Conservation (phyloP, 768 basidiomycete genomes). For the Suillus plorans region DNA sequence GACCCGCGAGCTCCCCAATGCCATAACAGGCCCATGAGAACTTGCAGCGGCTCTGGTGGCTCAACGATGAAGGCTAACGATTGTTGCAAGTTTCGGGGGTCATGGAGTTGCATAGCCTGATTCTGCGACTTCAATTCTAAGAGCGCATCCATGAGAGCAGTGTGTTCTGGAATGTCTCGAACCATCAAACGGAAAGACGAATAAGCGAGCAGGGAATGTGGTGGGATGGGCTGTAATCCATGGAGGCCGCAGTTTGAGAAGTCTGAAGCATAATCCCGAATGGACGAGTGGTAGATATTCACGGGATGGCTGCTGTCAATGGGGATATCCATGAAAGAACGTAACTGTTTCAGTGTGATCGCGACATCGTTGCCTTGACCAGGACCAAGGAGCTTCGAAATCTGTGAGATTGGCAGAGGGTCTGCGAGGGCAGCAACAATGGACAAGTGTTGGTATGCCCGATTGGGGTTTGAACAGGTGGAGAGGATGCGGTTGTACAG, state of each 20-base stretch:
- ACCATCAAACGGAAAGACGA: neutral
- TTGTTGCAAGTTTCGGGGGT: neutral
- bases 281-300: neutral
- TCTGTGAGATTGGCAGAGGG: neutral
- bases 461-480: neutral
- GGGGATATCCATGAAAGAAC: neutral
- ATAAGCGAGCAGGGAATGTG: neutral
- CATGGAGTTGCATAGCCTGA: neutral
- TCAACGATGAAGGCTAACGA: neutral
- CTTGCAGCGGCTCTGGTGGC: neutral
- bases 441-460: neutral
- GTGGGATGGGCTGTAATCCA: neutral
- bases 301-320: neutral
- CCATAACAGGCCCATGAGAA: neutral
- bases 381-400: neutral
- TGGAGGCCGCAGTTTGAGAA: neutral
- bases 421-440: neutral
- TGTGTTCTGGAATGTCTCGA: neutral
- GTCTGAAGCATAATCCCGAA: neutral
- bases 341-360: neutral
- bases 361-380: neutral
- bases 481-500: neutral
- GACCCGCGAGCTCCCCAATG: neutral
- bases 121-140: neutral
- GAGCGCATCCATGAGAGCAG: neutral